Percentiles rank a stretch among this genome's conserved stretches.
phyloP scores from a whole-genome alignment of 768 basidiomycete species.

The Tylopilus vinaceipallidus region DNA sequence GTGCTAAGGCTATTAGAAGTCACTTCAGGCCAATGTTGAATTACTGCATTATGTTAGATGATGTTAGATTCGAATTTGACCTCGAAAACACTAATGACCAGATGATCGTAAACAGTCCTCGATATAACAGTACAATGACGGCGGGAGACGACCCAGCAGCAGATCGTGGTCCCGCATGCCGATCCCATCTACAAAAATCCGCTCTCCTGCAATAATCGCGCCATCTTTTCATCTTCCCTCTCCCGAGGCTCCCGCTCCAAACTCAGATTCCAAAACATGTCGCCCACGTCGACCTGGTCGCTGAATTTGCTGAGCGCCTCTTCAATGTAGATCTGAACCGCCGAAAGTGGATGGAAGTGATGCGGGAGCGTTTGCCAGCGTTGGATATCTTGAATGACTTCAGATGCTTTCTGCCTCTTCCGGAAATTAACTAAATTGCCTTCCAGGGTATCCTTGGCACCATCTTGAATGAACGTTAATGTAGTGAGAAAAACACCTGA shows the following conservation, averaged over 20 bases:
- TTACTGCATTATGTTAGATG: too few species aligned
- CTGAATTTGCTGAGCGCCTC: constrained; percentile 71
- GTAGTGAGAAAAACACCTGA: constrained; percentile 94
- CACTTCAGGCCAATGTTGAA: too few species aligned
- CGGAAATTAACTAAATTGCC: constrained; percentile 89
- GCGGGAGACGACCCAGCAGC: too few species aligned
- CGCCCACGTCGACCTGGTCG: constrained; percentile 65
- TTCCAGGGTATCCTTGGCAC: constrained; percentile 80
- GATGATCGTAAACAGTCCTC: too few species aligned
- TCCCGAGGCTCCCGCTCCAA: constrained; percentile 90
- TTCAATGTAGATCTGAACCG: constrained; percentile 74
- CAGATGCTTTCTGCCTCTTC: constrained; percentile 94
- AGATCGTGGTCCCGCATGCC: too few species aligned
- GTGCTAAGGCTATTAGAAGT: too few species aligned
- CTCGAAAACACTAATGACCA: too few species aligned
- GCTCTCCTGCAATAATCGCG: constrained; percentile 81
- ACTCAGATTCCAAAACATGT: constrained; percentile 83
- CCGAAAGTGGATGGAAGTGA: constrained; percentile 69
- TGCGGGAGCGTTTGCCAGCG: constrained; percentile 92
- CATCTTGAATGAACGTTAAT: constrained; percentile 97
- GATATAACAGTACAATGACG: too few species aligned
- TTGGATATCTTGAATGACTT: constrained; percentile 95
- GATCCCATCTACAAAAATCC: constrained; percentile 76
- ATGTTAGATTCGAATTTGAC: too few species aligned
- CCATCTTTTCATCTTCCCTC: constrained; percentile 96